phyloP scores from a whole-genome alignment of 257 asterid species.

The Ocimum tenuiflorum region DNA sequence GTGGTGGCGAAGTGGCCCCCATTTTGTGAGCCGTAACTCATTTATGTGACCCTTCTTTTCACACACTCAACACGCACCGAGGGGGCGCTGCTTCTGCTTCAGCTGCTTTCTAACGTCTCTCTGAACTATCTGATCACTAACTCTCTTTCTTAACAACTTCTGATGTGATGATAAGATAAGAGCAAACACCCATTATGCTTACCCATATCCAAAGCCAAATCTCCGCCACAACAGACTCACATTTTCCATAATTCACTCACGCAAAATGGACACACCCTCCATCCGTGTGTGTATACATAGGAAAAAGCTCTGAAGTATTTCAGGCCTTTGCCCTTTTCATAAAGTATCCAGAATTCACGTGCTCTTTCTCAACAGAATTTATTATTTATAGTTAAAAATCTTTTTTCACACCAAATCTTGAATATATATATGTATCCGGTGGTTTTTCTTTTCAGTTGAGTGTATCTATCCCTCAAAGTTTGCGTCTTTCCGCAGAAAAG shows the following conservation, averaged over 20 bases:
- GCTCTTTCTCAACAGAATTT: slow-evolving; percentile 28
- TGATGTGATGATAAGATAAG: slow-evolving; percentile 13
- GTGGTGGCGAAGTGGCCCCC: slow-evolving; percentile 14
- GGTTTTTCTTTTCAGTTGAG: slow-evolving; percentile 3
- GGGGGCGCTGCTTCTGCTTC: not conserved
- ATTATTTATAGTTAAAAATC: slow-evolving; percentile 16
- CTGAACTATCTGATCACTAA: slow-evolving; percentile 16
- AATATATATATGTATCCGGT: slow-evolving; percentile 2
- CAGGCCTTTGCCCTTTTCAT: slow-evolving; percentile 27
- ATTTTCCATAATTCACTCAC: slow-evolving; percentile 19
- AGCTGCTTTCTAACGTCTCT: slow-evolving; percentile 39
- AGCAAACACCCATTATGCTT: slow-evolving; percentile 21
- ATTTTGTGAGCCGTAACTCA: not conserved
- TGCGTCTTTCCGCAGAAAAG: slow-evolving; percentile 9
- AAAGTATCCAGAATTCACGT: slow-evolving; percentile 58
- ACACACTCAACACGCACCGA: not conserved
- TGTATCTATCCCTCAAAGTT: slow-evolving; percentile 12
- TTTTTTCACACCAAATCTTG: not conserved
- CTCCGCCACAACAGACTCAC: slow-evolving; percentile 11
- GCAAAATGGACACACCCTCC: not conserved
- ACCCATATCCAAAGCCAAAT: not conserved
- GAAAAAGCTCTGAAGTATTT: slow-evolving; percentile 8
- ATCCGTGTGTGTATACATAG: not conserved
- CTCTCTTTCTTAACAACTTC: slow-evolving; percentile 31
- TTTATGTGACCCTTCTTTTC: not conserved